Base-by-base conservation (phyloP, 176 grass and related monocot genomes). In the Hyparrhenia diplandra region DNA sequence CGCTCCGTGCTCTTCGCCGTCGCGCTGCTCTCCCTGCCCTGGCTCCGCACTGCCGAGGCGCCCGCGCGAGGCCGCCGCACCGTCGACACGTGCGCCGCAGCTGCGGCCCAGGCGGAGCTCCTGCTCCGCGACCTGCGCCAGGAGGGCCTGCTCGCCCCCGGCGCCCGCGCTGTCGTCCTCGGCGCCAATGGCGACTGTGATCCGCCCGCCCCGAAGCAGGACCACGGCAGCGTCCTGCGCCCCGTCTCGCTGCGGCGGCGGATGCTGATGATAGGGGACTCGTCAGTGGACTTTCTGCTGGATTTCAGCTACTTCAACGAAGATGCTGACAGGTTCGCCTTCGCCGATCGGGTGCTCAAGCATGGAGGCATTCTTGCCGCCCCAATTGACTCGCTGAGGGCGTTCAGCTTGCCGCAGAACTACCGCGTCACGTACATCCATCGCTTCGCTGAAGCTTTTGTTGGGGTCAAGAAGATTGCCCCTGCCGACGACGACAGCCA, bases 331-430 rank as follows among this genome's bases (percentile, higher is more conserved):
- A 86, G 68, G 64, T 60, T 90, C 3, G 66, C 47, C 43, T 83
- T 92, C 24, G 69, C 81, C 39, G 90, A 96, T 45, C 82, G 90
- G 51, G 88, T 90, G 55, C 85, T 97, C 71, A 93, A 78, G 74
- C 30, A 87, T 24, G 90, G 94, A 13, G 90, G 94, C 80, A 68
- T 97, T 54, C 64, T 86, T 1, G 81, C 78, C 0, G 52, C 70
- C 31, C 75, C 67, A 30, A 41, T 87, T 64, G 86, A 79, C 58
- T 69, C 73, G 2, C 29, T 49, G 12, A 66, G 52, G 55, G 25
- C 57, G 43, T 70, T 97, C 37, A 87, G 60, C 35, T 27, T 93
- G 62, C 94, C 90, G 30, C 32, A 58, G 47, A 93, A 97, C 83
- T 97, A 93, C 76, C 83, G 67, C 12, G 63, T 85, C 64, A 81